A percentile compares a stretch with the other conserved stretches of the same genome.
Evolutionary conservation across 352 stramenopile species (phyloP).

Genomic region (Phytophthora crassamura): DNA sequence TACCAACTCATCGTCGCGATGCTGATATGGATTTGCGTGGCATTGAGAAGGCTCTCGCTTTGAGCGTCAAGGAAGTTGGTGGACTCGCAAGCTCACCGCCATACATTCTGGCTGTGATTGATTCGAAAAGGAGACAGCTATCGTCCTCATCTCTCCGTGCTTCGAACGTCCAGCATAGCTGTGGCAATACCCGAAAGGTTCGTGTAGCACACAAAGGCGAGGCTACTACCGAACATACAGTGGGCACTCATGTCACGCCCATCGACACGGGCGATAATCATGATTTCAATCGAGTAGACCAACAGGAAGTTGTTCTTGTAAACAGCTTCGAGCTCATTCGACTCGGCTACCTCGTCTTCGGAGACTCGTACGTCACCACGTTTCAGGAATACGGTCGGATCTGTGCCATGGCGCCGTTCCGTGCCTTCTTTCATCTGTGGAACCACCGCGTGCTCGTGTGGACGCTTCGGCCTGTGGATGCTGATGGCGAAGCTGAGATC

Average conservation of each 20-base stretch:
- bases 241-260: too few species aligned
- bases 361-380: slow-evolving; percentile 4
- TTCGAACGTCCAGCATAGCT: neutral
- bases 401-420: neutral
- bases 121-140: neutral
- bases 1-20: neutral
- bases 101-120: neutral
- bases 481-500: too few species aligned
- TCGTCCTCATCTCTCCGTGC: neutral
- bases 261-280: neutral
- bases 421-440: slow-evolving; percentile 3
- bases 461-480: too few species aligned
- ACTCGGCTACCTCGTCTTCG: slow-evolving; percentile 13
- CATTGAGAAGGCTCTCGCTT: slow-evolving; percentile 6
- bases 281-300: neutral
- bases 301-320: slow-evolving; percentile 6
- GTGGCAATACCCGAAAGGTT: too few species aligned
- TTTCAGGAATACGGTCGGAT: slow-evolving; percentile 8
- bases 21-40: slow-evolving; percentile 1
- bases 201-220: too few species aligned
- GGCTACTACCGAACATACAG: too few species aligned
- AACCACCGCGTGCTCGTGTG: too few species aligned
- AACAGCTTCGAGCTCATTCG: slow-evolving; percentile 23
- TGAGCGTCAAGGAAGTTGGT: slow-evolving; percentile 23
- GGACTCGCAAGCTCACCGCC: slow-evolving; percentile 16